Evolutionary conservation across 1,139 yeast genomes (phyloP), one percentile per base, ranked within the genome.

Genomic region (Taphrina wiesneri): DNA sequence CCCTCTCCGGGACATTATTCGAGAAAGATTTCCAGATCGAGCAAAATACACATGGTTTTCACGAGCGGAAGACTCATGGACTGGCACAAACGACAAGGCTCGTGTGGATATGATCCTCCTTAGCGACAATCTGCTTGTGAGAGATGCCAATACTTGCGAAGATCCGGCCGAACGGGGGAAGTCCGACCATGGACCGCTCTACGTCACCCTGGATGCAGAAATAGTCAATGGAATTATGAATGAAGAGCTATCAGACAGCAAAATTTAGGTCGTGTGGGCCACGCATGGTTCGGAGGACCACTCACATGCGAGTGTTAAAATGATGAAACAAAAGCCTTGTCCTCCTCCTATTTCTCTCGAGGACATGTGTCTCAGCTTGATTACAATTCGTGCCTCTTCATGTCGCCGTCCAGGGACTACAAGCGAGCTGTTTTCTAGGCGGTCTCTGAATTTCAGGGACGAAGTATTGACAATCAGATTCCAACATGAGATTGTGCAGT

Each of bases 1-100:
- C 17, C 17, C 34, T 17, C 51, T 43, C 28, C 39, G 46, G 4
- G 64, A 60, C 32, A 30, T 60, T 17, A 41, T 60, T 15, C 57
- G 64, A 3, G 57, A 60, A 32, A 15, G 39, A 15, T 49, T 47
- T 41, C 64, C 64, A 13, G 41, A 49, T 13, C 17, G 17, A 15
- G 25, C 28, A n/a, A 60, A 60, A 32, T 60, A 39, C 46, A 60
- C 64, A n/a, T 60, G 64, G 64, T 52, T 49, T 36, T 60, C 64
- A 15, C 41, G 64, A 25, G 47, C 49, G 11, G 57, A 36, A 23
- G 53, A 49, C n/a, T 59, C 63, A 15, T 52, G 56, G 56, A 52
- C 56, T 6, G 56, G 56, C 15, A 54, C n/a, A 7, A 32, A 32
- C 21, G 59, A 54, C 49, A 52, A 60, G 36, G 64, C 64, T 9